Base-by-base conservation (phyloP, 75 land plant species). In the Larix kaempferi region DNA sequence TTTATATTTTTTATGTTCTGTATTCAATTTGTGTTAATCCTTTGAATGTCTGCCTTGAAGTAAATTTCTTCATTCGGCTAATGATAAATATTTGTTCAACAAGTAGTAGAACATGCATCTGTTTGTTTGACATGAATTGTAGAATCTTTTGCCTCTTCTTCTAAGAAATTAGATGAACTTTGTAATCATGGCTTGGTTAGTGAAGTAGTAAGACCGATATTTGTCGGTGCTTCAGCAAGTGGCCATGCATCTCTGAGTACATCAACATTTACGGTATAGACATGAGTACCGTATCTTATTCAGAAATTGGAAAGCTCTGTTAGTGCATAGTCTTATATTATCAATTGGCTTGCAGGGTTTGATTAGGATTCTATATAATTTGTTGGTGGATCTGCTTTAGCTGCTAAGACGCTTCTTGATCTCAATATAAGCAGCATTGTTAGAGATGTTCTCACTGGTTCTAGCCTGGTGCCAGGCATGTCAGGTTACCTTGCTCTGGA, bases 151-250 rank as follows among this genome's bases (percentile, higher is more conserved):
- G 75, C 80, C 41, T 39, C 74, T 64, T 88, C 88, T 33, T 57
- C 90, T 27, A 86, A 89, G 54, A 81, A 84, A 59, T 75, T 94
- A 65, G 88, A 92, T 75, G 88, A 82, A 57, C 83, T 94, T 29
- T 93, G 94, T 77, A 76, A 81, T 60, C 89, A 86, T 76, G 92
- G 91, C 17, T 29, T 94, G 61, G 74, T 94, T 80, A 49, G 82
- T 11, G 82, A 85, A 60, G 75, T 75, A 60, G 29, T 74, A 13
- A 82, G 87, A 52, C 86, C 90, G 25, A 78, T 93, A 17, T 27
- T 79, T 76, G 41, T 74, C 59, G 79, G 78, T 56, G 81, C 84
- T 75, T 23, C 60, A 41, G 75, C 33, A n/a, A 71, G 22, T 21
- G 64, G n/a, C 57, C 83, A 82, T 71, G 74, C 64, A 25, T 82